These are phyloP conservation scores for Spergularia azorica DNA, from an alignment of 179 eudicot species.

Conservation along the genomic window DNA sequence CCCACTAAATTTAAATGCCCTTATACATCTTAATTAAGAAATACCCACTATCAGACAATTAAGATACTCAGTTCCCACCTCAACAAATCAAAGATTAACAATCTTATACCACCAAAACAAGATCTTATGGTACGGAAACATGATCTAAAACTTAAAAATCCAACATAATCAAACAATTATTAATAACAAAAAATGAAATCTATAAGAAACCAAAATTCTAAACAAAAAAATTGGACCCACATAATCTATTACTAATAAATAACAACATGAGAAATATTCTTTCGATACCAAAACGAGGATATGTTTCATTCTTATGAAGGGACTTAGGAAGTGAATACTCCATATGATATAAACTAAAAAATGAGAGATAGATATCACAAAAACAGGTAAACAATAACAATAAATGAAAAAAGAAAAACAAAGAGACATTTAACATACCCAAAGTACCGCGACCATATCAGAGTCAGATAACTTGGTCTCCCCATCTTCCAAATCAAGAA, in stretches of 20 bases:
- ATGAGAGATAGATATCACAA: too few relatives aligned
- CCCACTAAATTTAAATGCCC: constrained; percentile 29
- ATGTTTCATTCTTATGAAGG: too few relatives aligned
- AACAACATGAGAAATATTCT: too few relatives aligned
- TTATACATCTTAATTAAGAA: constrained; percentile 2
- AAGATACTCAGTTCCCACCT: not conserved
- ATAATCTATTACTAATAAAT: too few relatives aligned
- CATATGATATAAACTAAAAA: too few relatives aligned
- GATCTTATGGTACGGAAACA: not conserved
- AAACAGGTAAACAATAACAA: not conserved
- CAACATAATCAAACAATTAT: not conserved
- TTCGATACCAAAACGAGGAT: too few relatives aligned
- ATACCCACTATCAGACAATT: not conserved
- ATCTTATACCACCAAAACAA: not conserved
- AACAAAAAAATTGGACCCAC: constrained; percentile 2
- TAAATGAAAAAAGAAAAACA: not conserved
- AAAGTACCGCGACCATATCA: constrained; percentile 90
- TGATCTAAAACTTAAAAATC: not conserved
- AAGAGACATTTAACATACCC: constrained; percentile 58
- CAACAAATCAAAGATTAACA: not conserved
- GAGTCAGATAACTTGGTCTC: constrained; percentile 49
- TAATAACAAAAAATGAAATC: not conserved
- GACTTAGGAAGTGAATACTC: too few relatives aligned
- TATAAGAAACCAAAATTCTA: not conserved
- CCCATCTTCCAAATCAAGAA: constrained; percentile 61